Evolutionary conservation across 768 basidiomycete species (phyloP).

Genomic region (Tremella mesenterica): DNA sequence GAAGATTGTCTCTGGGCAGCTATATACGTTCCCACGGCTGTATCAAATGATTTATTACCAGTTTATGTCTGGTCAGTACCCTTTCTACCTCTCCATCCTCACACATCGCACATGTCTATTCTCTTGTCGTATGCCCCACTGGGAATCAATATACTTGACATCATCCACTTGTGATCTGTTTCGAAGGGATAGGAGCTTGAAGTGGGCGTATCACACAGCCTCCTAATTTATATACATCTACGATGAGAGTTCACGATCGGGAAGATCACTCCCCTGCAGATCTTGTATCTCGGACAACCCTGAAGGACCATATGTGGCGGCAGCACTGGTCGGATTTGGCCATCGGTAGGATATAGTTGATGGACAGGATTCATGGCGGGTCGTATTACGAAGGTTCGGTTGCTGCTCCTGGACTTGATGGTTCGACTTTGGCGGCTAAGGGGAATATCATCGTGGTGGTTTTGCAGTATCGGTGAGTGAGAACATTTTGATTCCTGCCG

Average conservation of each 20-base stretch:
- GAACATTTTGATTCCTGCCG: slow-evolving; percentile 61
- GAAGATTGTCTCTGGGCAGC: slow-evolving; percentile 80
- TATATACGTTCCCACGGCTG: slow-evolving; percentile 58
- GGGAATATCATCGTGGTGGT: slow-evolving; percentile 65
- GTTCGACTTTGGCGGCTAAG: slow-evolving; percentile 62
- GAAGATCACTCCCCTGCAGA: too few species aligned
- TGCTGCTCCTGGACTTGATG: slow-evolving; percentile 64
- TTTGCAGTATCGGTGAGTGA: slow-evolving; percentile 77
- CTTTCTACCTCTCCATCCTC: neutral
- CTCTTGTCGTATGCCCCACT: too few species aligned
- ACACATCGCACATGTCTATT: neutral
- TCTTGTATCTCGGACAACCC: too few species aligned
- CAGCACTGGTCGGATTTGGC: too few species aligned
- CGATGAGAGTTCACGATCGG: too few species aligned
- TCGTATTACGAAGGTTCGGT: slow-evolving; percentile 67
- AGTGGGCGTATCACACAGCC: too few species aligned
- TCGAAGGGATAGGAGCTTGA: too few species aligned
- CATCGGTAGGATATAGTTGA: neutral
- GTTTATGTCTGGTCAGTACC: slow-evolving; percentile 41
- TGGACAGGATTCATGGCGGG: slow-evolving; percentile 71
- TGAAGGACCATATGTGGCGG: too few species aligned
- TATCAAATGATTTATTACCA: slow-evolving; percentile 21
- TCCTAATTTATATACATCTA: too few species aligned
- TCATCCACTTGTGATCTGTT: too few species aligned
- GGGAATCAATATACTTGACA: too few species aligned